Evolutionary conservation across 2,329 filamentous ascomycete species (phyloP), one percentile per base, ranked within the genome.

Genomic region (Penicillium glabrum): DNA sequence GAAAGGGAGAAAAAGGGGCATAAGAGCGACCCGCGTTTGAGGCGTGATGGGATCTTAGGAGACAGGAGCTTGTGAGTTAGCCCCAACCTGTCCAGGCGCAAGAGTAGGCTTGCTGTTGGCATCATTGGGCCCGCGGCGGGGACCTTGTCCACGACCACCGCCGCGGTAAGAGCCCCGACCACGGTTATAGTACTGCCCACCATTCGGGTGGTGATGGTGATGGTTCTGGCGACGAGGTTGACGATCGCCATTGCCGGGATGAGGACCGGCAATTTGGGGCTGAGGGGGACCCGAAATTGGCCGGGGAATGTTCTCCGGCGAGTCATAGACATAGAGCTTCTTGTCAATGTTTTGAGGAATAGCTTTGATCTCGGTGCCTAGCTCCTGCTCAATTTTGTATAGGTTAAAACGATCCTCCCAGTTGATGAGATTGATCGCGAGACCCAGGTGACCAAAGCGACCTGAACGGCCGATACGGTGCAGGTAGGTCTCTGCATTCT

Each of bases 361-460:
- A n/a, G 95, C 88, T 72, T 95, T 90, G 60, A 99, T 99, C 77
- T 99, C 95, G 7, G 95, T 99, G 51, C 95, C 95, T 41, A 99
- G 82, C 70, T 99, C 95, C 67, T 96, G 90, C 77, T 99, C 95
- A 67, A 99, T 99, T 75, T 96, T 96, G 82, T 99, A 99, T 21
- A 99, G 84, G 76, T 98, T 99, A 83, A 96, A 98, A 27, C 95
- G 88, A 75, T 99, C 95, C 56, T 99, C 95, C 95, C 95, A 99
- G 76, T 96, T 98, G 83, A 99, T 99, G 74, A 99, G 82, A 78
- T 99, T 99, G 73, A 99, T 99, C 62, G 96, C 96, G 65, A 99
- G 82, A 84, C 95, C 95, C 71, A 98, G 84, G 78, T 99, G 95
- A 64, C 95, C 95, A 73, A 96, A 99, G 64, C 95, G 91, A 65